A percentile compares a stretch with the other conserved stretches of the same genome.
Evolutionary conservation across 176 grass and related monocot species (phyloP).

Genomic region (Rhynchospora tenuis): DNA sequence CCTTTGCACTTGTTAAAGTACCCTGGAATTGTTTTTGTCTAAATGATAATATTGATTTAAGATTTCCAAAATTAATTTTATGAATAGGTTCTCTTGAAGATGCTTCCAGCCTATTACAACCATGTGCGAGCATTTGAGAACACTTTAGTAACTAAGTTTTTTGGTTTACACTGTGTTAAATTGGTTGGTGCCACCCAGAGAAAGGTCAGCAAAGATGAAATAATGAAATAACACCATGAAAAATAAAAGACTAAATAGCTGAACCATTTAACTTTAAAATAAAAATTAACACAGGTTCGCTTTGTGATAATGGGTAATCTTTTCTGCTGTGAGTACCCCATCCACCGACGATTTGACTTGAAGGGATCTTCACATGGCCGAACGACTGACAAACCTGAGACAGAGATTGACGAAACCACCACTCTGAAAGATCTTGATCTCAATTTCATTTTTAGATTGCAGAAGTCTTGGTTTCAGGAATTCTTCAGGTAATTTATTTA

Average conservation of each 20-base stretch:
- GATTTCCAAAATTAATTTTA: constrained; percentile 8
- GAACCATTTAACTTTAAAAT: not conserved
- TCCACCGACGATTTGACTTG: constrained; percentile 68
- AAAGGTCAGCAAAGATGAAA: constrained; percentile 45
- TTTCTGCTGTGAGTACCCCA: constrained; percentile 46
- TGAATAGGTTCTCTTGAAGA: constrained; percentile 66
- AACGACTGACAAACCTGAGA: constrained; percentile 65
- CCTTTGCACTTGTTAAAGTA: not conserved
- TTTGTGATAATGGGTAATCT: constrained; percentile 95
- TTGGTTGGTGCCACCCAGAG: constrained; percentile 64
- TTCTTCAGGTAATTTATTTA: constrained; percentile 43
- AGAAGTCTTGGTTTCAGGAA: constrained; percentile 58
- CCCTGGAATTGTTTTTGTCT: not conserved
- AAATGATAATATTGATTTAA: not conserved
- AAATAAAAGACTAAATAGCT: not conserved
- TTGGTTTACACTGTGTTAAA: constrained; percentile 76
- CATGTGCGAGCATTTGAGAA: constrained; percentile 58
- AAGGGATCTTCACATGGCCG: constrained; percentile 85
- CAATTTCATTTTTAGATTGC: constrained; percentile 71
- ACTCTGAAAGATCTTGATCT: constrained; percentile 86
- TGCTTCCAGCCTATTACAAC: constrained; percentile 84
- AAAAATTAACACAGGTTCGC: constrained; percentile 40
- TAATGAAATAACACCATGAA: not conserved
- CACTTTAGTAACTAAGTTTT: constrained; percentile 76
- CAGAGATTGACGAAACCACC: constrained; percentile 64